Evolutionary conservation across 441 rosid genomes (phyloP), one percentile per base, ranked within the genome.

Genomic region (Mallotus repandus): DNA sequence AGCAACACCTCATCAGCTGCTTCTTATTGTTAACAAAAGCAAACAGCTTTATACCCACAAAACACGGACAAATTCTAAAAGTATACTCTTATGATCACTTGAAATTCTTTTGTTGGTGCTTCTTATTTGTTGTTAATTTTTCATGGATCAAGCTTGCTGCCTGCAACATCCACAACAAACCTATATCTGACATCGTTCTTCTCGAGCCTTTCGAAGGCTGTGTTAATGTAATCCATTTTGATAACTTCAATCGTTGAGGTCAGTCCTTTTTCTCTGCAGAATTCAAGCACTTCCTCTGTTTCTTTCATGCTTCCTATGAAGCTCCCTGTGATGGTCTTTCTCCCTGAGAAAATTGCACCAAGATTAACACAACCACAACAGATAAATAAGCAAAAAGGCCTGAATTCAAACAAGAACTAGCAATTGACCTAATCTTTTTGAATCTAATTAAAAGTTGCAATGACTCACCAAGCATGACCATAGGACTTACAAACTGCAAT

Each of bases 231-330:
- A 62, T 83, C 87, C 82, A 92, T 88, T 73, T 71, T 80, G n/a
- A 94, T 69, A 63, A 90, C 82, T 77, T 94, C 98, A 32, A 94
- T 86, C 72, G 79, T 91, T 2, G 97, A 81, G 48, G 78, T 64
- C 35, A 94, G 70, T 13, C 81, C 86, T 75, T 90, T 86, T 87
- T 81, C 58, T 81, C 88, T 73, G 93, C 94, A 74, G 89, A 90
- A 71, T 78, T 87, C 85, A 78, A 91, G 88, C 93, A 94, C 90
- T 85, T 93, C 97, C 79, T 90, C 91, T 2, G 92, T 91, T 83
- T 93, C 98, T 75, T 87, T 86, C 74, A 91, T 93, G 74, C 97
- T 91, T 70, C 98, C 96, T 2, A 86, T 48, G 78, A 81, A 81
- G 86, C 93, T 93, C 73, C 98, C 98, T 52, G 96, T 92, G 15